phyloP scores from a whole-genome alignment of 345 rosid species.

The Euphorbia tirucalli region DNA sequence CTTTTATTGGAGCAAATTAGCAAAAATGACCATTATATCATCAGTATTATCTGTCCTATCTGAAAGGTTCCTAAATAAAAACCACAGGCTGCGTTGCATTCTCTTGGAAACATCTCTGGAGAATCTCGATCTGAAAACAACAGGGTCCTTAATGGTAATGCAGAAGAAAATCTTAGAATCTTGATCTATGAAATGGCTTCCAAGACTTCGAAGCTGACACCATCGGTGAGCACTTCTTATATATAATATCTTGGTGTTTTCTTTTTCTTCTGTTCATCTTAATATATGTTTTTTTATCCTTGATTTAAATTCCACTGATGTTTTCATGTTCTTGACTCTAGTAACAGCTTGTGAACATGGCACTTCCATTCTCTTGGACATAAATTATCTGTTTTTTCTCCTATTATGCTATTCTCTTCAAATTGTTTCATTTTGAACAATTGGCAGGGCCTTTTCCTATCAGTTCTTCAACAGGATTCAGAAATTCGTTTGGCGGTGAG shows the following conservation, averaged over 20 bases:
- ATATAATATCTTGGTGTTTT: neutral
- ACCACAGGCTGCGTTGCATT: conserved; percentile 76
- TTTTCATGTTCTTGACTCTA: neutral
- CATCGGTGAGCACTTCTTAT: conserved; percentile 50
- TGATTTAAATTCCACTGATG: neutral
- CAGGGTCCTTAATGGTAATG: conserved; percentile 45
- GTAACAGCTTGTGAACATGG: neutral
- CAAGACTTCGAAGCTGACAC: conserved; percentile 71
- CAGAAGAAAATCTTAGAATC: conserved; percentile 73
- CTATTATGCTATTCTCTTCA: neutral
- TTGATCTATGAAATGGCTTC: conserved; percentile 76
- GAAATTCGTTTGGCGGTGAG: conserved; percentile 74
- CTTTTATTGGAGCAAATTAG: neutral
- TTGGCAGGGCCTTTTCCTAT: conserved; percentile 70
- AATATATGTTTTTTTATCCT: neutral
- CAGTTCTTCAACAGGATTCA: conserved; percentile 77
- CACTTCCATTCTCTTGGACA: neutral
- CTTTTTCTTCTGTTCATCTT: neutral
- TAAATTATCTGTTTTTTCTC: neutral
- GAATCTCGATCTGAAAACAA: conserved; percentile 54
- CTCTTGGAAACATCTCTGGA: conserved; percentile 75
- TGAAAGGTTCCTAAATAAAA: conserved; percentile 24
- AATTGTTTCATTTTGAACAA: conserved; percentile 15
- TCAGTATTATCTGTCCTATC: neutral
- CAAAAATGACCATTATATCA: neutral